phyloP scores from a whole-genome alignment of 225 moss, liverwort and hornwort genomes.

The Anthoceros angustus region DNA sequence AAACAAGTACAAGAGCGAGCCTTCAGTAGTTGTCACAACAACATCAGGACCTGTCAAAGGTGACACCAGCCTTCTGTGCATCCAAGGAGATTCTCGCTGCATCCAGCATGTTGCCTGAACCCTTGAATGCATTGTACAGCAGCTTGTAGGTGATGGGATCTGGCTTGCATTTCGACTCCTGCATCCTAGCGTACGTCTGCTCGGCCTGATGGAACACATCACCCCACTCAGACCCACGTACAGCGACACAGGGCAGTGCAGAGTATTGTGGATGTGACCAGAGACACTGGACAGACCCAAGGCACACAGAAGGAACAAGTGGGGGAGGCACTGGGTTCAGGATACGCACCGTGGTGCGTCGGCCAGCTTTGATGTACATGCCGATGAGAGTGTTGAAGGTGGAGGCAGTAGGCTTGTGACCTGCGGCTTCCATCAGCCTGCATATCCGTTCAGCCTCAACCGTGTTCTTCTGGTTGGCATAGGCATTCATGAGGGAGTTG shows the following conservation, averaged over 20 bases:
- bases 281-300: background rate
- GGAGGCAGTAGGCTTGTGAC: slow-evolving; percentile 29
- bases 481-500: slow-evolving; percentile 49
- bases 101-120: slow-evolving; percentile 29
- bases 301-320: background rate
- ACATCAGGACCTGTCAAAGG: slow-evolving; percentile 6
- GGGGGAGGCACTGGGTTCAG: background rate
- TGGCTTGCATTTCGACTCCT: slow-evolving; percentile 36
- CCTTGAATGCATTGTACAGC: slow-evolving; percentile 31
- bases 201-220: slow-evolving; percentile 34
- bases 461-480: slow-evolving; percentile 36
- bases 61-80: slow-evolving; percentile 49
- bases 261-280: background rate
- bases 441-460: slow-evolving; percentile 38
- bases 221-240: background rate
- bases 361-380: slow-evolving; percentile 44
- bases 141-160: slow-evolving; percentile 32
- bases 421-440: slow-evolving; percentile 33
- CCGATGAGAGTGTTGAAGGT: slow-evolving; percentile 53
- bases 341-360: slow-evolving; percentile 26
- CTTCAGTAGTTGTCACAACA: background rate
- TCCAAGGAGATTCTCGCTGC: slow-evolving; percentile 48
- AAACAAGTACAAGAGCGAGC: too few species aligned
- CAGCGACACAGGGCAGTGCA: background rate
- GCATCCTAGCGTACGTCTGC: slow-evolving; percentile 34